Conservation (phyloP, 768 basidiomycete genomes). For the Tricholomella constricta region DNA sequence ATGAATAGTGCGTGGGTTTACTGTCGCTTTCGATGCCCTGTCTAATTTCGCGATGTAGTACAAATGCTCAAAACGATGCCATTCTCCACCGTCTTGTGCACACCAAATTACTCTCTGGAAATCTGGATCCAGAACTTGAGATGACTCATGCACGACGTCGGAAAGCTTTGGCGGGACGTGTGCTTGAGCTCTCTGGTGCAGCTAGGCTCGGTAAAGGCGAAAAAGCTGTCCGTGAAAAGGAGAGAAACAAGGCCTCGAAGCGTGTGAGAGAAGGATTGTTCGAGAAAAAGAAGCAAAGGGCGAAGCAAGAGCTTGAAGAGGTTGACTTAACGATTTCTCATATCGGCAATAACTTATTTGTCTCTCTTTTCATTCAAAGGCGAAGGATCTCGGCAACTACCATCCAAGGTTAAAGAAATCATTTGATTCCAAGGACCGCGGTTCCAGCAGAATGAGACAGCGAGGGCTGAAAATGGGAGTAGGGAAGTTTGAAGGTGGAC, state of each 20-base stretch:
- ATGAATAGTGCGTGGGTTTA: slow-evolving; percentile 43
- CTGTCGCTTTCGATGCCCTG: background rate
- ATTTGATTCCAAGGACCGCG: slow-evolving; percentile 42
- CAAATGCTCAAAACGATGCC: slow-evolving; percentile 77
- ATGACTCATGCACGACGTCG: slow-evolving; percentile 66
- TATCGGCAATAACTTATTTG: background rate
- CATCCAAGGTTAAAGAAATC: slow-evolving; percentile 75
- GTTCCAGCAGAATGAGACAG: slow-evolving; percentile 48
- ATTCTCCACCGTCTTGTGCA: slow-evolving; percentile 79
- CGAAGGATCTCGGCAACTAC: slow-evolving; percentile 84
- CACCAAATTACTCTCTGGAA: slow-evolving; percentile 77
- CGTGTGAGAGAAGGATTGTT: slow-evolving; percentile 70
- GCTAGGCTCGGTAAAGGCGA: slow-evolving; percentile 80
- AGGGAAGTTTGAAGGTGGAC: slow-evolving; percentile 72
- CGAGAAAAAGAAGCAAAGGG: slow-evolving; percentile 60
- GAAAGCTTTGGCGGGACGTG: slow-evolving; percentile 76
- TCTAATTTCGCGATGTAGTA: slow-evolving; percentile 40
- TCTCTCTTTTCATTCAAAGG: slow-evolving; percentile 42
- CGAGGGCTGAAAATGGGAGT: slow-evolving; percentile 79
- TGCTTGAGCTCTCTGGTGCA: slow-evolving; percentile 69
- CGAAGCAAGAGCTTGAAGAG: slow-evolving; percentile 63
- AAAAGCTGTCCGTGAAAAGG: slow-evolving; percentile 54
- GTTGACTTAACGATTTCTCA: slow-evolving; percentile 41
- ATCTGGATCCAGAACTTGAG: slow-evolving; percentile 60
- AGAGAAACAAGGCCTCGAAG: slow-evolving; percentile 72